These are phyloP conservation scores for Dothiorella sarmentorum DNA, from an alignment of 2,329 filamentous ascomycete genomes.

Conservation along the genomic window DNA sequence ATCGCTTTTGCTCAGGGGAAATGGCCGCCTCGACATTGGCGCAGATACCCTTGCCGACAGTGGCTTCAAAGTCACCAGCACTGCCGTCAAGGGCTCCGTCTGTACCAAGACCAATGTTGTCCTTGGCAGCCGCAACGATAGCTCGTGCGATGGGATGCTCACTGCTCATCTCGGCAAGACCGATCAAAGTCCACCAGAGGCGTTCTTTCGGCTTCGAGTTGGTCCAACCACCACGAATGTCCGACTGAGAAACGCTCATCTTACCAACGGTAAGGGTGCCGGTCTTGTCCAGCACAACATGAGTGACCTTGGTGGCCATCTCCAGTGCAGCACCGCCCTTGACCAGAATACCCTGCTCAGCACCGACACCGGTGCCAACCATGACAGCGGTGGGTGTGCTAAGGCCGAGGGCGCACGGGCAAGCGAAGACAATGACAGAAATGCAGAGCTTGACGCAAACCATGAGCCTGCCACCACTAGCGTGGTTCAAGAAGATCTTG, in stretches of 20 bases:
- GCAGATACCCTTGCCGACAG: constrained; percentile 79
- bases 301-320: constrained; percentile 82
- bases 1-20: constrained; percentile 64
- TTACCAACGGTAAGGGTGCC: constrained; percentile 91
- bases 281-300: constrained; percentile 93
- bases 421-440: constrained; percentile 96
- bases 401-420: constrained; percentile 92
- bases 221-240: constrained; percentile 66
- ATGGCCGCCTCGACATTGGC: constrained; percentile 76
- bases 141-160: constrained; percentile 96
- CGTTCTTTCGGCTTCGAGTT: constrained; percentile 64
- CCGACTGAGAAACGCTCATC: constrained; percentile 81
- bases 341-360: constrained; percentile 94
- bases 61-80: constrained; percentile 78
- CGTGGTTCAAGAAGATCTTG: constrained; percentile 74
- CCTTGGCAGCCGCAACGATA: constrained; percentile 71
- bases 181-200: constrained; percentile 94
- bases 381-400: constrained; percentile 97
- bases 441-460: constrained; percentile 97
- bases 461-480: constrained; percentile 89
- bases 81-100: constrained; percentile 78
- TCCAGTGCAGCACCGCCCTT: constrained; percentile 93
- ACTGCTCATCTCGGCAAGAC: constrained; percentile 90
- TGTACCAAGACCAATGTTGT: constrained; percentile 66
- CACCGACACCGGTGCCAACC: constrained; percentile 96